phyloP scores from a whole-genome alignment of 768 basidiomycete species.

The Termitomyces sp. region DNA sequence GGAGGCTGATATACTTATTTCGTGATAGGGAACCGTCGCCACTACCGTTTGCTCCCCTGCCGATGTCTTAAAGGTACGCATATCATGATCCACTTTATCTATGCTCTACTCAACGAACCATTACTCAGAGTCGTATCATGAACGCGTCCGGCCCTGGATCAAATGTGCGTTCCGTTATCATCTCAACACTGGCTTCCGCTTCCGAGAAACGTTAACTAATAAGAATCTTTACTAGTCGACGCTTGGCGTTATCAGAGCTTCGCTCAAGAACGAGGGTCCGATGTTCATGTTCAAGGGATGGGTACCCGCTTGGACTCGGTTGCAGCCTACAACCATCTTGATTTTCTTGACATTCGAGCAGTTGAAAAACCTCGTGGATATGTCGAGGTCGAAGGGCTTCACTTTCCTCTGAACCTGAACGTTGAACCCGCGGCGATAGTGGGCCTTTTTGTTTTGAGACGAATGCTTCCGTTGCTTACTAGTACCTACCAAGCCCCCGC shows the following conservation, averaged over 20 bases:
- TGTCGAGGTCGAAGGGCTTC: conserved; percentile 43
- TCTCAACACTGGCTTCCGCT: background rate
- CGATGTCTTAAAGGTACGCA: conserved; percentile 71
- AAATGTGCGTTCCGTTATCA: conserved; percentile 45
- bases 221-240: conserved; percentile 53
- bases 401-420: conserved; percentile 21
- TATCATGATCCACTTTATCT: background rate
- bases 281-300: conserved; percentile 95
- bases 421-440: background rate
- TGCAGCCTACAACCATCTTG: conserved; percentile 85
- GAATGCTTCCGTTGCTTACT: background rate
- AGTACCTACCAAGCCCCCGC: background rate
- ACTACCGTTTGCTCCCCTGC: conserved; percentile 89
- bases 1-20: background rate
- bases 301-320: conserved; percentile 83
- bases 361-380: conserved; percentile 71
- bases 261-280: conserved; percentile 71
- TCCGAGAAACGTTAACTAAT: background rate
- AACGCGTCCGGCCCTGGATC: conserved; percentile 83
- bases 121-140: conserved; percentile 74
- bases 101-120: background rate
- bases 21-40: conserved; percentile 73
- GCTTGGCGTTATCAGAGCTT: conserved; percentile 62
- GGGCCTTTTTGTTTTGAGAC: background rate
- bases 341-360: conserved; percentile 87